Percentiles rank a stretch among this genome's conserved stretches.
Evolutionary conservation across 1,284 basidiomycete genomes (phyloP).

Genomic region (Porogramme epimiltina): DNA sequence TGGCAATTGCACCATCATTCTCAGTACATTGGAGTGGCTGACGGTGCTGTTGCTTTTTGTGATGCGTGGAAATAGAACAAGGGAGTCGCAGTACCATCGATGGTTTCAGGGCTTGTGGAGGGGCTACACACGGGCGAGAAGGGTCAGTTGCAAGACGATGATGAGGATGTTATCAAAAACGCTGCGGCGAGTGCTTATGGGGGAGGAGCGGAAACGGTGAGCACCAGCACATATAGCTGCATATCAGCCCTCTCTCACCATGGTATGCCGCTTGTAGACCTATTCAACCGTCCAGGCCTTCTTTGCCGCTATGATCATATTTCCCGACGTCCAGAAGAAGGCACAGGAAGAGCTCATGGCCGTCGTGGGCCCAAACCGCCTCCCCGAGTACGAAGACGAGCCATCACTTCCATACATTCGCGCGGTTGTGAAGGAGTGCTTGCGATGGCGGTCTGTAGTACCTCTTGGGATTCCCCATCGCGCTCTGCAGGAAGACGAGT

Average conservation of each 20-base stretch:
- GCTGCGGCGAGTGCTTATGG: slow-evolving; percentile 13
- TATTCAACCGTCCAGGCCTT: slow-evolving; percentile 27
- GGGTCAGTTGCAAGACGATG: not conserved
- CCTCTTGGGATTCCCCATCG: slow-evolving; percentile 30
- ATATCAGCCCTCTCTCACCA: not conserved
- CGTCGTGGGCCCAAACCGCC: slow-evolving; percentile 28
- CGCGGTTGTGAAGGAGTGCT: slow-evolving; percentile 12
- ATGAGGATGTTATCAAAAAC: slow-evolving; percentile 9
- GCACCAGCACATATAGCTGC: not conserved
- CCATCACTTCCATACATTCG: slow-evolving; percentile 14
- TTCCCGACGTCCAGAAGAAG: slow-evolving; percentile 39
- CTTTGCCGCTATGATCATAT: slow-evolving; percentile 36
- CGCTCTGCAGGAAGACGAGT: slow-evolving; percentile 31
- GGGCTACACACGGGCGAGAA: not conserved
- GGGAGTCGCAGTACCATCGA: slow-evolving; percentile 11
- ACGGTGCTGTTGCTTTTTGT: too few relatives aligned
- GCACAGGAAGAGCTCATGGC: slow-evolving; percentile 32
- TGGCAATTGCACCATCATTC: not conserved
- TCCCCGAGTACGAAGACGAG: slow-evolving; percentile 40
- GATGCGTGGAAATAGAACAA: slow-evolving; percentile 1
- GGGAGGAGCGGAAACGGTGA: slow-evolving; percentile 21
- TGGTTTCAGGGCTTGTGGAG: slow-evolving; percentile 12
- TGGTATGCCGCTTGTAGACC: slow-evolving; percentile 3
- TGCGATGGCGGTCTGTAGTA: slow-evolving; percentile 18
- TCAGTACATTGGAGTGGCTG: not conserved